Percentiles rank a stretch among this genome's conserved stretches.
Conservation (phyloP, 345 rosid species). For the Aquilaria yunnanensis region DNA sequence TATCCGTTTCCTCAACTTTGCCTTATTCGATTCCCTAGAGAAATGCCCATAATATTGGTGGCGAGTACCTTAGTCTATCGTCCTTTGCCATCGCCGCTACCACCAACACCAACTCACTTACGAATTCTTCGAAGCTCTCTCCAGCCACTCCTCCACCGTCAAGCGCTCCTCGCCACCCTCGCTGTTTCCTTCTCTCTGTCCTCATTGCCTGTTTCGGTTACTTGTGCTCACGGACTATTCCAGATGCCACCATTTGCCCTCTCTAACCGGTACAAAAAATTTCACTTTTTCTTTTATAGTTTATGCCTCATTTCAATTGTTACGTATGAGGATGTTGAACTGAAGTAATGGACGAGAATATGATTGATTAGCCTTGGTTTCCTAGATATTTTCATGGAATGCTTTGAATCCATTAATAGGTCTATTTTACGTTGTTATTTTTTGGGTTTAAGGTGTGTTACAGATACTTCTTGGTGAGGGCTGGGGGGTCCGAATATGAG, state of each 20-base stretch:
- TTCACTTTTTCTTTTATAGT: not conserved
- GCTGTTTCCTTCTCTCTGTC: slow-evolving; percentile 9
- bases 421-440: slow-evolving; percentile 8
- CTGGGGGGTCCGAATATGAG: slow-evolving; percentile 87
- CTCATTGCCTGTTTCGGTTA: slow-evolving; percentile 9
- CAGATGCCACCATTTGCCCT: slow-evolving; percentile 67
- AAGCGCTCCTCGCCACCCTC: slow-evolving; percentile 29
- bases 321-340: not conserved
- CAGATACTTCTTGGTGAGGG: slow-evolving; percentile 84
- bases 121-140: slow-evolving; percentile 5
- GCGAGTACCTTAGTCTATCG: not conserved
- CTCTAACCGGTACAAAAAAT: slow-evolving; percentile 33
- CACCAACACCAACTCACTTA: not conserved
- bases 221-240: slow-evolving; percentile 59
- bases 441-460: slow-evolving; percentile 14
- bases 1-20: too few relatives aligned
- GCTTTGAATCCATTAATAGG: not conserved
- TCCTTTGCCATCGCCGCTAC: slow-evolving; percentile 1
- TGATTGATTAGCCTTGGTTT: not conserved
- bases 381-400: not conserved
- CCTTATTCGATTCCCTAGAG: too few relatives aligned
- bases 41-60: too few relatives aligned
- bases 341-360: not conserved
- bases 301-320: not conserved
- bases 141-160: slow-evolving; percentile 34